Evolutionary conservation across 2,329 filamentous ascomycete species (phyloP).

Genomic region (Aspergillus fumigatus): DNA sequence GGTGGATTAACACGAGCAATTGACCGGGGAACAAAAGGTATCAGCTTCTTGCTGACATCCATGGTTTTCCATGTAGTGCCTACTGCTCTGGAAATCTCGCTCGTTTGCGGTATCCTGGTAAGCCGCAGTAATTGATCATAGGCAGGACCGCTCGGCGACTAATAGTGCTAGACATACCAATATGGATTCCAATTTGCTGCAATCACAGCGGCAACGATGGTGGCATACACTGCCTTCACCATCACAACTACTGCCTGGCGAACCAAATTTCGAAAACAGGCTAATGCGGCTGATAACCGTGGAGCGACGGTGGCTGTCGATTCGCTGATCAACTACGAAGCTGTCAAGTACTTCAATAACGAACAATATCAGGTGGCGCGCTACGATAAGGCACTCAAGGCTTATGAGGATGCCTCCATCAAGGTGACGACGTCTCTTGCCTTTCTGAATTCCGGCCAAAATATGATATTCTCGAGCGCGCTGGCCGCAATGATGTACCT

Average conservation of each 20-base stretch:
- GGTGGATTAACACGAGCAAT: constrained; percentile 91
- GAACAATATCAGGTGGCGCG: constrained; percentile 88
- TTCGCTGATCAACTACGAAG: constrained; percentile 97
- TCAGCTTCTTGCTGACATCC: constrained; percentile 91
- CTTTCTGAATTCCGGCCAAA: constrained; percentile 90
- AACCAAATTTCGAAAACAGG: constrained; percentile 90
- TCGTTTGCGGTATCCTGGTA: constrained; percentile 90
- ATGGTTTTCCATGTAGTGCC: constrained; percentile 98
- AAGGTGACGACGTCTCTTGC: constrained; percentile 93
- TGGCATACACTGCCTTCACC: constrained; percentile 91
- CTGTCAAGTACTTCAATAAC: constrained; percentile 99
- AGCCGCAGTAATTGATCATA: constrained; percentile 9
- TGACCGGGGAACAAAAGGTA: constrained; percentile 95
- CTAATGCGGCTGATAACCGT: constrained; percentile 93
- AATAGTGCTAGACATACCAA: constrained; percentile 67
- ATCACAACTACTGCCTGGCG: constrained; percentile 96
- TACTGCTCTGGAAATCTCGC: constrained; percentile 85
- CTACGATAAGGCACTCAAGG: constrained; percentile 79
- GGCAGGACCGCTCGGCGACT: neutral
- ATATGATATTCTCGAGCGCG: constrained; percentile 92
- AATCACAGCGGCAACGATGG: constrained; percentile 87
- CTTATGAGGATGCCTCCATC: constrained; percentile 91
- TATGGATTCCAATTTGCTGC: constrained; percentile 89
- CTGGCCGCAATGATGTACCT: constrained; percentile 98
- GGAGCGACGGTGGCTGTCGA: constrained; percentile 94